Base-by-base conservation (phyloP, 495 filamentous ascomycete genomes). In the Podospora appendiculata region DNA sequence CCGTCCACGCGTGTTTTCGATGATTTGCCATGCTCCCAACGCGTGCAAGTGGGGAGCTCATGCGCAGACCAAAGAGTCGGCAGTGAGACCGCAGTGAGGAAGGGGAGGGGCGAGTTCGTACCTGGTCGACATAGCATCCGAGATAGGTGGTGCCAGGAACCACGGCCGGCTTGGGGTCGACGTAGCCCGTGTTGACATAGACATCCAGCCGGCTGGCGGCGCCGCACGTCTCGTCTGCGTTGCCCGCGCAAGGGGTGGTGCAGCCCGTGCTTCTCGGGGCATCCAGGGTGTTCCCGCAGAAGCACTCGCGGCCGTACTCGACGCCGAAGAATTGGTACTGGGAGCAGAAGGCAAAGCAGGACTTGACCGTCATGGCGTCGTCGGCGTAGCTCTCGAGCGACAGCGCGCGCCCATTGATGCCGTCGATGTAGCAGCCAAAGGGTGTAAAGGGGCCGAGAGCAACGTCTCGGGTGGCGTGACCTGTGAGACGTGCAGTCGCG, bases 321-420 rank as follows among this genome's bases (percentile, higher is more conserved):
- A 60, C 18, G 0, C 58, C 58, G 9, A 60, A 57, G 34, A 54
- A 51, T 0, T n/a, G 8, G 35, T 32, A 60, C 1, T 49, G 44
- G 41, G 42, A 11, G 56, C 70, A 73, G 52, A 54, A 63, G 2
- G 34, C 53, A 36, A 61, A 62, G 51, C 68, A 72, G 10, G 42
- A 40, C 55, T 72, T 59, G 9, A 69, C 45, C 2, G 65, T 70
- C 60, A 72, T 66, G 34, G 51, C 57, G 8, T 54, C 58, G 38
- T 3, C 32, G 47, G 36, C 53, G 9, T 53, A 52, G 6, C 32
- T 50, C 9, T 46, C 47, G 32, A 17, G 12, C 13, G 13, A 14
- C 76, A 88, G 74, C 17, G 81, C 79, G 36, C 85, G 83, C n/a
- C 51, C 57, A 33, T 54, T 68, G 13, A 57, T 60, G 32, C 49